Percentiles rank a stretch among this genome's conserved stretches.
These are phyloP conservation scores for Citeromyces nyonsensis DNA, from an alignment of 805 yeast species.

Conservation along the genomic window DNA sequence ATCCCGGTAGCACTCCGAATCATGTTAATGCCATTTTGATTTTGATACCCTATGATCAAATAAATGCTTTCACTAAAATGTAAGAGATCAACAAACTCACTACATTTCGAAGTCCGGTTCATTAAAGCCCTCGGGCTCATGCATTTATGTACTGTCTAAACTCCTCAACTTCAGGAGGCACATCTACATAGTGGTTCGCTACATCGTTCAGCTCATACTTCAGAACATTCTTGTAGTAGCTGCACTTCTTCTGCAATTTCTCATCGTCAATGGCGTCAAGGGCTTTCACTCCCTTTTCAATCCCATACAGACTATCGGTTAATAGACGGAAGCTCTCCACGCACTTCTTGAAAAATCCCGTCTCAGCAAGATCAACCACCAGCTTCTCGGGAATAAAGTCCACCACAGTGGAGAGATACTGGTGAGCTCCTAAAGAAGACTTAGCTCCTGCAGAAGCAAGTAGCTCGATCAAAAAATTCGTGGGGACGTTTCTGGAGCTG, in stretches of 20 bases:
- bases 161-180: slow-evolving; percentile 13
- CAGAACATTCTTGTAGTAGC: slow-evolving; percentile 13
- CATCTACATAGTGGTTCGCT: slow-evolving; percentile 15
- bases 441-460: slow-evolving; percentile 16
- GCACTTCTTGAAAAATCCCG: slow-evolving; percentile 11
- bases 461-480: slow-evolving; percentile 8
- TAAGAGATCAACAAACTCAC: too few species aligned
- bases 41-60: too few species aligned
- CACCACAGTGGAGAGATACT: slow-evolving; percentile 13
- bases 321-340: slow-evolving; percentile 17
- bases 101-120: too few species aligned
- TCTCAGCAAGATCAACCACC: slow-evolving; percentile 6
- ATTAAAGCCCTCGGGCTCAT: not conserved
- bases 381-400: slow-evolving; percentile 11
- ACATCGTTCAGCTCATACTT: slow-evolving; percentile 17
- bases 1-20: too few species aligned
- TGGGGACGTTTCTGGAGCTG: not conserved
- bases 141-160: slow-evolving; percentile 9
- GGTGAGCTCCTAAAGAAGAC: slow-evolving; percentile 10
- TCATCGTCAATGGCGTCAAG: slow-evolving; percentile 2
- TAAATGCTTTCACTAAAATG: too few species aligned
- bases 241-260: slow-evolving; percentile 7
- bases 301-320: slow-evolving; percentile 17
- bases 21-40: too few species aligned
- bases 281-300: slow-evolving; percentile 11